phyloP scores from a whole-genome alignment of 1,139 yeast species.

The Pichia sp. region DNA sequence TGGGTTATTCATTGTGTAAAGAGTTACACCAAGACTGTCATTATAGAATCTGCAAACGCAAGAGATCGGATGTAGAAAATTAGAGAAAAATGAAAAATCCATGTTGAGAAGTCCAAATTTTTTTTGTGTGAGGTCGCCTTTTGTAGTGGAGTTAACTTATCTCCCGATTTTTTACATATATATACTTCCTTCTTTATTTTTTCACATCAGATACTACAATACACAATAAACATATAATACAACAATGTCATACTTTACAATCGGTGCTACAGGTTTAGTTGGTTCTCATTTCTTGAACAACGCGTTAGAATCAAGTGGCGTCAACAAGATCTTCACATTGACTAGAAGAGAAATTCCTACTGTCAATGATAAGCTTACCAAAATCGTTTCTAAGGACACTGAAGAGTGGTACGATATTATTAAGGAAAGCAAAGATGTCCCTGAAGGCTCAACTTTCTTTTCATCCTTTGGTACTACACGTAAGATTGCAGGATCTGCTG shows the following conservation, averaged over 20 bases:
- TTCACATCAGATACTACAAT: no score
- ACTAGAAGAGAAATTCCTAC: constrained; percentile 25
- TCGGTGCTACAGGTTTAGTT: constrained; percentile 32
- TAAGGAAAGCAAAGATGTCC: constrained; percentile 16
- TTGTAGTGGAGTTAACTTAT: no score
- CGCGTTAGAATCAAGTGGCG: constrained; percentile 15
- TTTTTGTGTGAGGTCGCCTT: no score
- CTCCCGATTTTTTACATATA: no score
- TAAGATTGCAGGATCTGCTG: constrained; percentile 66
- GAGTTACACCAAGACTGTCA: no score
- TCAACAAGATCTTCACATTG: constrained; percentile 21
- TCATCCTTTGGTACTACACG: constrained; percentile 78
- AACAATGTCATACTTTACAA: constrained; percentile 21
- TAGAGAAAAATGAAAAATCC: no score
- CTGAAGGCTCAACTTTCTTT: constrained; percentile 38
- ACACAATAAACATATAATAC: neutral
- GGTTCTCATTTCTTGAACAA: constrained; percentile 27
- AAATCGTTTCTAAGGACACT: constrained; percentile 22
- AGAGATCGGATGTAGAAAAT: no score
- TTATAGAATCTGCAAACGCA: no score
- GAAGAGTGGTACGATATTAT: constrained; percentile 27
- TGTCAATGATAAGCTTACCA: constrained; percentile 13
- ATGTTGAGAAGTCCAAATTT: no score
- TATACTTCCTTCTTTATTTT: no score
- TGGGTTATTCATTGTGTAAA: constrained; percentile 13